These are phyloP conservation scores for Hemisphaericaspora xylanilytica DNA, from an alignment of 1,139 yeast genomes.

Conservation along the genomic window DNA sequence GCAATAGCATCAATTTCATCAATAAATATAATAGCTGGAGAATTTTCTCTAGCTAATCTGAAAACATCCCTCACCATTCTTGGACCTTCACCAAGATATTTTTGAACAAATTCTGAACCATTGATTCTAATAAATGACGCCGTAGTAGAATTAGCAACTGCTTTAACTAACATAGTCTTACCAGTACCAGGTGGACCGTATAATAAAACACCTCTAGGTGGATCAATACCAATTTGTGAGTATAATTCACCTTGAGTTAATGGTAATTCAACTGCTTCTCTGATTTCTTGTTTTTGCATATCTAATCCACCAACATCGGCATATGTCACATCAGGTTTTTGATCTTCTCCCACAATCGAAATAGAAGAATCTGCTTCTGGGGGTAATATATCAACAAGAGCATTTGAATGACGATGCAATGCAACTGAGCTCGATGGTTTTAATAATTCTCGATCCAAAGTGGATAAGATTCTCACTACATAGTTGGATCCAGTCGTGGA, in stretches of 20 bases:
- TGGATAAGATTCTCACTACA: conserved; percentile 90
- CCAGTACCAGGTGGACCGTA: conserved; percentile 99
- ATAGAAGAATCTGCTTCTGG: conserved; percentile 98
- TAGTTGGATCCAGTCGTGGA: conserved; percentile 97
- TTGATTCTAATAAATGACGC: conserved; percentile 96
- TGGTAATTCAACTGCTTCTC: conserved; percentile 98
- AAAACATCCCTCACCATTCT: conserved; percentile 99
- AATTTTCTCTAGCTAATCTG: conserved; percentile 93
- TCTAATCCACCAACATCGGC: conserved; percentile 98
- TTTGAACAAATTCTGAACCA: conserved; percentile 97
- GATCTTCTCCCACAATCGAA: conserved; percentile 90
- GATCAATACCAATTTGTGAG: conserved; percentile 97
- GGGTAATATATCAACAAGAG: conserved; percentile 93
- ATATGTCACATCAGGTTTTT: conserved; percentile 85
- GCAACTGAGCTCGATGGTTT: conserved; percentile 97
- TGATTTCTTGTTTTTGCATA: conserved; percentile 97
- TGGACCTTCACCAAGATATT: conserved; percentile 98
- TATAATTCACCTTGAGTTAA: conserved; percentile 93
- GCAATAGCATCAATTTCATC: conserved; percentile 99
- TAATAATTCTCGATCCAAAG: conserved; percentile 89
- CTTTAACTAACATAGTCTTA: conserved; percentile 97
- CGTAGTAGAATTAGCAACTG: conserved; percentile 95
- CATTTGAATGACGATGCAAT: conserved; percentile 96
- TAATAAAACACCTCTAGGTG: conserved; percentile 94
- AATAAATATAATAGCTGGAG: conserved; percentile 94